Evolutionary conservation across 352 stramenopile species (phyloP).

Genomic region (Phytopythium kandeliae): DNA sequence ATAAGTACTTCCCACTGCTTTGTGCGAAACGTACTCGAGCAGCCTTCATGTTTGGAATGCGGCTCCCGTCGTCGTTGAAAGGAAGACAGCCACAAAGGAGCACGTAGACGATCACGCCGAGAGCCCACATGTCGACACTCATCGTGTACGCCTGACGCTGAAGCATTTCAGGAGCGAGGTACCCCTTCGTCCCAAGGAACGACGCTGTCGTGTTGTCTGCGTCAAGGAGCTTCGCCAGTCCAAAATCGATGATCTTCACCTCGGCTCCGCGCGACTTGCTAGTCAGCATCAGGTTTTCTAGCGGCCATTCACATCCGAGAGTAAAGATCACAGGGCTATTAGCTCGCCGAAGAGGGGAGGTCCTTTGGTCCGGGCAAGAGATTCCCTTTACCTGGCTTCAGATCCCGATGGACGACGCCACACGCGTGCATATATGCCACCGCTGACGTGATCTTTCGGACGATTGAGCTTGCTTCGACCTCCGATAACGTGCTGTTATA

Average conservation of each 20-base stretch:
- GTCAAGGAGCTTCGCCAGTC: conserved; percentile 92
- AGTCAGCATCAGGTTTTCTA: conserved; percentile 84
- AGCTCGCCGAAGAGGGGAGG: too few relatives aligned
- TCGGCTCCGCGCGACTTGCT: conserved; percentile 69
- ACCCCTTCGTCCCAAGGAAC: conserved; percentile 88
- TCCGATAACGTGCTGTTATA: conserved; percentile 71
- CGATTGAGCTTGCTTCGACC: conserved; percentile 78
- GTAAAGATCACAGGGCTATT: too few relatives aligned
- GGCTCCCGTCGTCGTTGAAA: conserved; percentile 96
- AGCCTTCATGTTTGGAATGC: conserved; percentile 72
- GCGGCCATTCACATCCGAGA: background rate
- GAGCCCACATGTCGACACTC: conserved; percentile 96
- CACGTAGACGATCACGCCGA: conserved; percentile 98
- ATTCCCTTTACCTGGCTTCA: conserved; percentile 64
- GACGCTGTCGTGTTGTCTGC: conserved; percentile 77
- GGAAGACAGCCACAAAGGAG: conserved; percentile 96
- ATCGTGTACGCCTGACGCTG: conserved; percentile 96
- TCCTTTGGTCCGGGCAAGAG: too few relatives aligned
- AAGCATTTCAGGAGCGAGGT: conserved; percentile 98
- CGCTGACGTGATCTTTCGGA: conserved; percentile 88
- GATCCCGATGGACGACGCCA: conserved; percentile 84
- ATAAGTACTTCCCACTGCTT: too few relatives aligned
- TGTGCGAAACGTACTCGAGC: conserved; percentile 43
- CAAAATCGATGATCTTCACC: conserved; percentile 99
- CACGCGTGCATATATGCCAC: conserved; percentile 87